Conservation (phyloP, 345 rosid species). For the Brassica juncea region DNA sequence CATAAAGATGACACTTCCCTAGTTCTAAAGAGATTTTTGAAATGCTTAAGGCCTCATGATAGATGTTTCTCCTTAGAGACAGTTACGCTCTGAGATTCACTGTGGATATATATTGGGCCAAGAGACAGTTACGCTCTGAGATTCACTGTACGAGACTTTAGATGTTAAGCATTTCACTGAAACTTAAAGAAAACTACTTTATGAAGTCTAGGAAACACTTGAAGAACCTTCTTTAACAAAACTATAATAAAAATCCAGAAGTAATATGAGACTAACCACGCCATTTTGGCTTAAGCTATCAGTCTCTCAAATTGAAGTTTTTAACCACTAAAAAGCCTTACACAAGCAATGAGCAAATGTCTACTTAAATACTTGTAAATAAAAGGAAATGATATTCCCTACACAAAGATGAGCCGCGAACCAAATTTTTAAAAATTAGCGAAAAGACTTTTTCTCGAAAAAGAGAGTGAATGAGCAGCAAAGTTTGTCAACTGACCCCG, state of each 20-base stretch:
- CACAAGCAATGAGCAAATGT: background rate
- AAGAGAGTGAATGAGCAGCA: background rate
- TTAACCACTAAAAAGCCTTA: background rate
- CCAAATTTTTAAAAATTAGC: background rate
- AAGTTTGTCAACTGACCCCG: constrained; percentile 26
- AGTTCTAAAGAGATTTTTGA: background rate
- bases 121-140: background rate
- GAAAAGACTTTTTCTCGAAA: background rate
- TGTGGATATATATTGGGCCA: background rate
- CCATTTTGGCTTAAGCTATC: background rate
- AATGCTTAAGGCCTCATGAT: background rate
- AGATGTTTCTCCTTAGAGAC: background rate
- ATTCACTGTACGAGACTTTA: background rate
- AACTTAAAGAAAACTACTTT: background rate
- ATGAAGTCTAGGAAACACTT: background rate
- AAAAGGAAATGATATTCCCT: background rate
- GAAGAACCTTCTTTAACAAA: background rate
- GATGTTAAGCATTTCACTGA: background rate
- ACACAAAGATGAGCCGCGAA: constrained; percentile 16
- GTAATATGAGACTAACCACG: background rate
- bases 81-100: background rate
- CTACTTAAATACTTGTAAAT: background rate
- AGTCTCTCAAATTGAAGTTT: background rate
- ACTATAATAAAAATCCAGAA: background rate
- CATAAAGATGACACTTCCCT: background rate